These are phyloP conservation scores for Penicillium bovifimosum DNA, from an alignment of 495 filamentous ascomycete species.

Conservation along the genomic window DNA sequence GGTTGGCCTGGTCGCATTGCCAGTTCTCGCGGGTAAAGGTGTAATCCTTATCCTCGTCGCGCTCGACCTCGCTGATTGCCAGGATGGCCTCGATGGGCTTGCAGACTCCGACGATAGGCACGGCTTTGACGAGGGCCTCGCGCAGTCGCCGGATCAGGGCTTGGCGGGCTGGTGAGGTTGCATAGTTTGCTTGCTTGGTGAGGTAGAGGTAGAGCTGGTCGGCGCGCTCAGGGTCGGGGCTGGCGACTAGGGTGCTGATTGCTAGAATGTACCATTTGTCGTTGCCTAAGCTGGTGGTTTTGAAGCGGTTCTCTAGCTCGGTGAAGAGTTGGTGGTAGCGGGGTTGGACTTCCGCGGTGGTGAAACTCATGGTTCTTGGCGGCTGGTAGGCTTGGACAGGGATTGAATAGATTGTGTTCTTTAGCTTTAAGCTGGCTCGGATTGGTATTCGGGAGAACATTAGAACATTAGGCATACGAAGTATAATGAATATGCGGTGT, in stretches of 20 bases:
- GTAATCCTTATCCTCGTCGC: slow-evolving; percentile 48
- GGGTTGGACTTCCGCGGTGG: slow-evolving; percentile 23
- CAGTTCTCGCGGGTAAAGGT: slow-evolving; percentile 39
- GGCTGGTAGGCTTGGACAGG: not conserved
- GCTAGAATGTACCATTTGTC: slow-evolving; percentile 57
- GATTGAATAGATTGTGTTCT: not conserved
- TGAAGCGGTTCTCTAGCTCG: slow-evolving; percentile 47
- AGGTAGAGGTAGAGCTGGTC: slow-evolving; percentile 48
- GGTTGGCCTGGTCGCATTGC: slow-evolving; percentile 43
- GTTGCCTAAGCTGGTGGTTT: slow-evolving; percentile 37
- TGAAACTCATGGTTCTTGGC: slow-evolving; percentile 13
- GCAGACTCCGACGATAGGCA: slow-evolving; percentile 49
- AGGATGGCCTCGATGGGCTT: slow-evolving; percentile 49
- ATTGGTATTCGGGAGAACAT: slow-evolving; percentile 2
- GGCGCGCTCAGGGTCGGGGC: slow-evolving; percentile 42
- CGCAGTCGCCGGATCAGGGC: slow-evolving; percentile 46
- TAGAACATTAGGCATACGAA: too few relatives aligned
- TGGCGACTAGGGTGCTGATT: slow-evolving; percentile 38
- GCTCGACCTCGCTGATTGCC: slow-evolving; percentile 42
- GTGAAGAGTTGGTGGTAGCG: slow-evolving; percentile 42
- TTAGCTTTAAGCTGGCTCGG: not conserved
- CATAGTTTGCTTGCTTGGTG: slow-evolving; percentile 34
- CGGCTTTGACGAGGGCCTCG: slow-evolving; percentile 47
- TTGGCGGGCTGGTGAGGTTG: slow-evolving; percentile 34
- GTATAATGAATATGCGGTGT: not conserved